Conservation (phyloP, 192 early-diverging fungal species). For the Dissophora globulifera region DNA sequence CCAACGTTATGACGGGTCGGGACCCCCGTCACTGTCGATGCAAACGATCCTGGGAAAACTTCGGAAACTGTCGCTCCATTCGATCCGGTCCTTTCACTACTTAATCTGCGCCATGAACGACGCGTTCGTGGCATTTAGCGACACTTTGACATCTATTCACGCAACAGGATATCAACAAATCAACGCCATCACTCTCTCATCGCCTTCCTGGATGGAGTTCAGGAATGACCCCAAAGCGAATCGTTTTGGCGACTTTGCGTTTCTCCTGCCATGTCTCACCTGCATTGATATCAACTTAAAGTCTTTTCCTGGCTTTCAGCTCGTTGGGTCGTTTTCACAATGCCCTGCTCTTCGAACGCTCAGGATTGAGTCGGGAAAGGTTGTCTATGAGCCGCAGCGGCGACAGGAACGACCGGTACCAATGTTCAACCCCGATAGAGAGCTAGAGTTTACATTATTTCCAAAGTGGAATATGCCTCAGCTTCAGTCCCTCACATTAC, state of each 20-base stretch:
- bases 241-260: not conserved
- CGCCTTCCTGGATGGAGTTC: not conserved
- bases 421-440: not conserved
- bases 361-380: not conserved
- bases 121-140: not conserved
- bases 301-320: not conserved
- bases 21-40: not conserved
- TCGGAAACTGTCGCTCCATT: not conserved
- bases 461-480: constrained; percentile 5
- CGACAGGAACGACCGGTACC: not conserved
- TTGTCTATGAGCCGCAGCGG: not conserved
- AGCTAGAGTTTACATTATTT: not conserved
- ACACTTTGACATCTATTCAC: not conserved
- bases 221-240: not conserved
- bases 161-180: not conserved
- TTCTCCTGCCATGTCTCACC: not conserved
- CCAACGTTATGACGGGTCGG: not conserved
- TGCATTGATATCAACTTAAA: not conserved
- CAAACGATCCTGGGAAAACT: not conserved
- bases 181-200: not conserved
- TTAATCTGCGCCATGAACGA: not conserved
- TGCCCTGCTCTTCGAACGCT: not conserved
- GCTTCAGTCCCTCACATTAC: not conserved
- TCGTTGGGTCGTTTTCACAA: not conserved
- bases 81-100: not conserved